Evolutionary conservation across 2,329 filamentous ascomycete species (phyloP), one percentile per base, ranked within the genome.

Genomic region (Phaeosphaeriaceae sp.): DNA sequence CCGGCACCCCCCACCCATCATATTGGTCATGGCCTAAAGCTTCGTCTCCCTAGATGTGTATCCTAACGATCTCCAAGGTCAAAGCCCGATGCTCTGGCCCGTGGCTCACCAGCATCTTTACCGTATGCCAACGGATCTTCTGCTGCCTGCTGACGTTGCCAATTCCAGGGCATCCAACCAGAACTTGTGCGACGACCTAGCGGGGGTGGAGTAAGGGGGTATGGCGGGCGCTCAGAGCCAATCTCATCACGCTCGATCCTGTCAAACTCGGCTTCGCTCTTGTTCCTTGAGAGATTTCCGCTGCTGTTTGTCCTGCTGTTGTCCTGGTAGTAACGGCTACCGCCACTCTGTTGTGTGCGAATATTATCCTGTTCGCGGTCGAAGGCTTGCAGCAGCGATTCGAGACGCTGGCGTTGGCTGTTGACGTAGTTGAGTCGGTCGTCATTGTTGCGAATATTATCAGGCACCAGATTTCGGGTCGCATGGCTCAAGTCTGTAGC

Each of bases 261-360:
- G 67, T 96, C 92, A 67, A 97, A 97, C 62, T 96, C 93, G 16
- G 83, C 84, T 69, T 96, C 92, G 71, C 90, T 95, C 56, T 86
- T 86, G 67, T 89, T 93, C 76, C 93, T 93, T 63, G 84, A 87
- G 63, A 96, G 75, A 3, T 79, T 84, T 53, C 71, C 65, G 26
- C 50, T 48, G 21, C 48, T 49, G 16, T 45, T 53, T 8, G 45
- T 46, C 6, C 46, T 56, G 40, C 52, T 59, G 33, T 38, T 50
- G 20, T 60, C 58, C n/a, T 80, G 78, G 53, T 70, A 78, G 78
- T 51, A 77, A 71, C 23, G 58, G 48, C 75, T 77, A 42, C 80
- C 74, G 53, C 79, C 73, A 16, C 74, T 66, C 37, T 68, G 55
- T 46, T 68, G 56, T 11, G 56, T 48, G 64, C 68, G 64, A 48